A percentile compares a stretch with the other conserved stretches of the same genome.
Conservation (phyloP, 495 filamentous ascomycete genomes). For the Podospora bellae-mahoneyi region DNA sequence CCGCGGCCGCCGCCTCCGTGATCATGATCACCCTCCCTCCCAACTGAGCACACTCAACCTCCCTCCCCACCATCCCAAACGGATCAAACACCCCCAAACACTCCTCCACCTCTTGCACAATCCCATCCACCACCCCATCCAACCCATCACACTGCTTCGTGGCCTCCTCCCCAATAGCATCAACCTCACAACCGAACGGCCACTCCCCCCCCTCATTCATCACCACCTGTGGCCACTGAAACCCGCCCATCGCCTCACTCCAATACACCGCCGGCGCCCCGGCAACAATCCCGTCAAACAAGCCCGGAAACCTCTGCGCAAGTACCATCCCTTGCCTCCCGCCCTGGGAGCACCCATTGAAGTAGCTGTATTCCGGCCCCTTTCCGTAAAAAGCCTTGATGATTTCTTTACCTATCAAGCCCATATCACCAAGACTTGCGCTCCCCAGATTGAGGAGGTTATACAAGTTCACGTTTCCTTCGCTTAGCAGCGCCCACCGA, state of each 20-base stretch:
- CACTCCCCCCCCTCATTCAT: constrained; percentile 31
- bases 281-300: constrained; percentile 44
- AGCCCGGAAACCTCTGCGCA: constrained; percentile 43
- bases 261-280: constrained; percentile 38
- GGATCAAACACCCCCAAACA: constrained; percentile 30
- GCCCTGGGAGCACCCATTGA: constrained; percentile 45
- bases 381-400: constrained; percentile 36
- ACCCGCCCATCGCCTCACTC: constrained; percentile 18
- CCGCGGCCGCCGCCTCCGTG: constrained; percentile 23
- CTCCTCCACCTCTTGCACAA: constrained; percentile 26
- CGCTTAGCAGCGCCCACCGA: constrained; percentile 40
- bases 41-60: constrained; percentile 16
- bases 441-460: constrained; percentile 40
- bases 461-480: constrained; percentile 43
- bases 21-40: constrained; percentile 13
- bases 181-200: constrained; percentile 35
- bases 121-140: constrained; percentile 39
- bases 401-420: constrained; percentile 35
- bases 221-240: constrained; percentile 38
- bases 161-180: constrained; percentile 30
- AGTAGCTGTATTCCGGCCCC: constrained; percentile 40
- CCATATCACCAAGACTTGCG: constrained; percentile 29
- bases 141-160: constrained; percentile 37
- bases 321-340: constrained; percentile 44
- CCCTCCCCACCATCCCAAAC: constrained; percentile 22